These are phyloP conservation scores for Coemansia sp. DNA, from an alignment of 192 early-diverging fungal genomes.

Conservation along the genomic window DNA sequence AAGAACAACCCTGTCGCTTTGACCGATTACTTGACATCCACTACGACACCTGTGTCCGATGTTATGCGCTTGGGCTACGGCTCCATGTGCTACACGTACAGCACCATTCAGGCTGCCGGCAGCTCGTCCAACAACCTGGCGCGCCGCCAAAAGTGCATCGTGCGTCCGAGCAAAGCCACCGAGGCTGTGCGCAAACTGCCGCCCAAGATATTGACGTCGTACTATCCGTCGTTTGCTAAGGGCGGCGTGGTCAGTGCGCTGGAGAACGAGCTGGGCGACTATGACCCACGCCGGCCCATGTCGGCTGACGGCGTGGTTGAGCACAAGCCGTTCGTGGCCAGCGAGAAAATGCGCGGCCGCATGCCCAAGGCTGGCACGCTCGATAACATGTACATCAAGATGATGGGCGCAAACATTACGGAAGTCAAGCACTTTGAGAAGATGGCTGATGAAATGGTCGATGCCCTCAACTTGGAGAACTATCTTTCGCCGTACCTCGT, in stretches of 20 bases:
- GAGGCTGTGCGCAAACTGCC: conserved; percentile 42
- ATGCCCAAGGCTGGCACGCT: conserved; percentile 27
- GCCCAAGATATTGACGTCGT: conserved; percentile 16
- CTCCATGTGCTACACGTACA: conserved; percentile 54
- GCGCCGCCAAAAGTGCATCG: conserved; percentile 32
- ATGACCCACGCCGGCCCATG: conserved; percentile 28
- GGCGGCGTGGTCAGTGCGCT: conserved; percentile 18
- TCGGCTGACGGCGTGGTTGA: conserved; percentile 20
- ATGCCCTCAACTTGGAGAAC: conserved; percentile 32
- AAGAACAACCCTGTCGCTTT: conserved; percentile 6
- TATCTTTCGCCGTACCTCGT: conserved; percentile 47
- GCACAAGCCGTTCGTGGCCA: conserved; percentile 12
- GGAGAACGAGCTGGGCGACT: conserved; percentile 32
- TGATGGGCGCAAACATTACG: conserved; percentile 29
- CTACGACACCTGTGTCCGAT: conserved; percentile 21
- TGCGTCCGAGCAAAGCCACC: conserved; percentile 17
- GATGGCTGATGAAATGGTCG: conserved; percentile 22
- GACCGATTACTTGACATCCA: conserved; percentile 19
- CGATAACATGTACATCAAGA: conserved; percentile 37
- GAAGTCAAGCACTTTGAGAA: conserved; percentile 31
- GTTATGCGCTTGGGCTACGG: conserved; percentile 47
- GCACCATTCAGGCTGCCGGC: conserved; percentile 32
- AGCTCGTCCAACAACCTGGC: conserved; percentile 1
- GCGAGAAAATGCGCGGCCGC: conserved; percentile 41
- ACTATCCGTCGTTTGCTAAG: conserved; percentile 40